Evolutionary conservation across 2,329 filamentous ascomycete genomes (phyloP).

Genomic region (Fusarium ramigenum): DNA sequence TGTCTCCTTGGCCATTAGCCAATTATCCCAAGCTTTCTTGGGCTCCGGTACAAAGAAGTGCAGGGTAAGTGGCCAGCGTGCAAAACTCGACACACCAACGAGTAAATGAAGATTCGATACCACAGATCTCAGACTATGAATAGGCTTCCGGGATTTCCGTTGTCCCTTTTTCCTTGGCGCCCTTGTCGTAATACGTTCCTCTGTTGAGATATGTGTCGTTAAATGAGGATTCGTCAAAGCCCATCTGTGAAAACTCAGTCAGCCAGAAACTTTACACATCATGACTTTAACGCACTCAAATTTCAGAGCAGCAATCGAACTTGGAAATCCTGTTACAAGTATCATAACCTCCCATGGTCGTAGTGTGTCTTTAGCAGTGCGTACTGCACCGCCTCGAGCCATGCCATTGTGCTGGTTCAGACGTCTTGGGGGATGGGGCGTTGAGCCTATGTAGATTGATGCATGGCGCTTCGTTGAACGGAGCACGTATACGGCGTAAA

Average conservation of each 20-base stretch:
- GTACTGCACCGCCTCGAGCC: slow-evolving; percentile 80
- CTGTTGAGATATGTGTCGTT: slow-evolving; percentile 78
- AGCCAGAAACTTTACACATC: not conserved
- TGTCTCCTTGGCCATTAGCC: slow-evolving; percentile 60
- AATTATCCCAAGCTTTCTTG: slow-evolving; percentile 72
- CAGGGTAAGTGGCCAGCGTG: slow-evolving; percentile 81
- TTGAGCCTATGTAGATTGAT: slow-evolving; percentile 89
- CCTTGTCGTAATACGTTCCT: slow-evolving; percentile 66
- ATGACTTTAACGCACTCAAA: slow-evolving; percentile 75
- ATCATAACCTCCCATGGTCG: slow-evolving; percentile 93
- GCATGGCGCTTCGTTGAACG: slow-evolving; percentile 79
- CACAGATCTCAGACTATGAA: slow-evolving; percentile 70
- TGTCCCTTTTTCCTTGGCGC: slow-evolving; percentile 59
- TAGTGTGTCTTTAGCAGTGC: slow-evolving; percentile 73
- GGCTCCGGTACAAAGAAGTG: slow-evolving; percentile 81
- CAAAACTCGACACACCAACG: slow-evolving; percentile 81
- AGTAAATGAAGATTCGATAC: slow-evolving; percentile 85
- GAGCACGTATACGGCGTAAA: slow-evolving; percentile 94
- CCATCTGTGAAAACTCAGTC: slow-evolving; percentile 69
- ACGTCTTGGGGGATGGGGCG: slow-evolving; percentile 85
- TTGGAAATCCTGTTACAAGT: slow-evolving; percentile 88
- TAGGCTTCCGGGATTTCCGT: slow-evolving; percentile 65
- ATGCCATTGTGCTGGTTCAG: slow-evolving; percentile 92
- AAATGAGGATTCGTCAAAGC: slow-evolving; percentile 87
- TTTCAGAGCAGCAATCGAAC: slow-evolving; percentile 85